Percentiles rank a stretch among this genome's conserved stretches.
Evolutionary conservation across 1,284 basidiomycete species (phyloP).

Genomic region (Puccinia horiana): DNA sequence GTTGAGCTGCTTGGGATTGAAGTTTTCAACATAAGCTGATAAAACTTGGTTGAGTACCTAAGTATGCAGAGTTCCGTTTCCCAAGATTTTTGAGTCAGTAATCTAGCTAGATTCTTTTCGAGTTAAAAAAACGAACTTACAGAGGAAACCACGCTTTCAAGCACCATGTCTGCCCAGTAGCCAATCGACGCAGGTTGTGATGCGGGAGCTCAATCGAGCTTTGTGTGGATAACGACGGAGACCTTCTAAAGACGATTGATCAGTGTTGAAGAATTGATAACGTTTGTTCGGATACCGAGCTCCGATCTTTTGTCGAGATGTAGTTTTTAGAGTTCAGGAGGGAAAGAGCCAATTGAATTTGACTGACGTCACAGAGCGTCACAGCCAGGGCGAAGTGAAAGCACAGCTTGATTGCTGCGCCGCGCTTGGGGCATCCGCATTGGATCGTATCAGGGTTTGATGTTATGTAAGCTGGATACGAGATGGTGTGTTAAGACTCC

Average conservation of each 20-base stretch:
- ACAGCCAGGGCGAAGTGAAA: no score
- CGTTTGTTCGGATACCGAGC: no score
- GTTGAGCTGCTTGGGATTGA: conserved; percentile 91
- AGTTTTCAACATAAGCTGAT: conserved; percentile 92
- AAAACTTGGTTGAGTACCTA: conserved; percentile 74
- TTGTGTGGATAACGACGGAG: not conserved
- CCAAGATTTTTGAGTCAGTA: not conserved
- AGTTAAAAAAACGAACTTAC: conserved; percentile 7
- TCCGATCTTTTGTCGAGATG: no score
- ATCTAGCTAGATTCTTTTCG: not conserved
- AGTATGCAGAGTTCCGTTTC: not conserved
- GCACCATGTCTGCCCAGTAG: conserved; percentile 26
- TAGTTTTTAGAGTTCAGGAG: no score
- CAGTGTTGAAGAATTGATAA: not conserved
- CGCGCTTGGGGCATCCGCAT: no score
- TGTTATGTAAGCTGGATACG: no score
- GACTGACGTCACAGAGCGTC: no score
- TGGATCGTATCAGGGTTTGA: no score
- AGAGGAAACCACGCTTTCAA: conserved; percentile 50
- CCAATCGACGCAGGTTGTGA: not conserved
- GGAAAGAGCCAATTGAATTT: not conserved
- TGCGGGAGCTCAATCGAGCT: not conserved
- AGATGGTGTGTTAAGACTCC: no score
- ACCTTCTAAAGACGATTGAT: not conserved
- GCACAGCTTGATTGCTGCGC: no score